These are phyloP conservation scores for Chalara sp. DNA, from an alignment of 2,329 filamentous ascomycete genomes.

Conservation along the genomic window DNA sequence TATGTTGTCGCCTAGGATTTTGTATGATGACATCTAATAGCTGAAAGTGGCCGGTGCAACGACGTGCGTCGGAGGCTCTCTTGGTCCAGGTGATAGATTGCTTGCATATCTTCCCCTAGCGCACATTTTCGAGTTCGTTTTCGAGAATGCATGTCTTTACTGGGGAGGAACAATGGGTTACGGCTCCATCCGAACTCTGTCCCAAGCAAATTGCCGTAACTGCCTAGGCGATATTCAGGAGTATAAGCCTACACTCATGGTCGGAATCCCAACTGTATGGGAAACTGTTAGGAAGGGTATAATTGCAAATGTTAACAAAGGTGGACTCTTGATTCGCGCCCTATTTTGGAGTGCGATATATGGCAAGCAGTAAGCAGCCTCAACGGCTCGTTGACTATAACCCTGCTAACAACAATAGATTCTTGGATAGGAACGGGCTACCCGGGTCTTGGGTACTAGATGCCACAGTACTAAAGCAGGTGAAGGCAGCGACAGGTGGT, in stretches of 20 bases:
- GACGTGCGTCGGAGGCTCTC: constrained; percentile 67
- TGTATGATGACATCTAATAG: constrained; percentile 7
- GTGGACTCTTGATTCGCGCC: constrained; percentile 59
- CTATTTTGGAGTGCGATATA: constrained; percentile 65
- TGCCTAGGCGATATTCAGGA: constrained; percentile 92
- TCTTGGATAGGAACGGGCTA: constrained; percentile 48
- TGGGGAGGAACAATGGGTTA: constrained; percentile 92
- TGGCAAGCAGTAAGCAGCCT: constrained; percentile 34
- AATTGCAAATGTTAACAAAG: constrained; percentile 56
- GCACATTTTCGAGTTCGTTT: constrained; percentile 93
- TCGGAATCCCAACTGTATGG: constrained; percentile 95
- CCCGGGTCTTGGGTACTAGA: constrained; percentile 67
- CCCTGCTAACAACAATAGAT: constrained; percentile 21
- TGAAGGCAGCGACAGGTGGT: constrained; percentile 82
- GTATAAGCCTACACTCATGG: constrained; percentile 80
- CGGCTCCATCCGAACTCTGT: constrained; percentile 82
- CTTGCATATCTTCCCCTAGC: constrained; percentile 90
- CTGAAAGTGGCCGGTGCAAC: constrained; percentile 68
- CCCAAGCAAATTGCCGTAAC: constrained; percentile 79
- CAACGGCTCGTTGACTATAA: neutral
- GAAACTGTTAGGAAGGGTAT: constrained; percentile 97
- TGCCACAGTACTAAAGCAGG: constrained; percentile 78
- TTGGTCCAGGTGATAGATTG: constrained; percentile 71
- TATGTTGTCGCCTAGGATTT: constrained; percentile 32
- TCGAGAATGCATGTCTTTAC: constrained; percentile 85